A percentile compares a stretch with the other conserved stretches of the same genome.
These are phyloP conservation scores for Aspergillus chevalieri DNA, from an alignment of 2,329 filamentous ascomycete species.

Conservation along the genomic window DNA sequence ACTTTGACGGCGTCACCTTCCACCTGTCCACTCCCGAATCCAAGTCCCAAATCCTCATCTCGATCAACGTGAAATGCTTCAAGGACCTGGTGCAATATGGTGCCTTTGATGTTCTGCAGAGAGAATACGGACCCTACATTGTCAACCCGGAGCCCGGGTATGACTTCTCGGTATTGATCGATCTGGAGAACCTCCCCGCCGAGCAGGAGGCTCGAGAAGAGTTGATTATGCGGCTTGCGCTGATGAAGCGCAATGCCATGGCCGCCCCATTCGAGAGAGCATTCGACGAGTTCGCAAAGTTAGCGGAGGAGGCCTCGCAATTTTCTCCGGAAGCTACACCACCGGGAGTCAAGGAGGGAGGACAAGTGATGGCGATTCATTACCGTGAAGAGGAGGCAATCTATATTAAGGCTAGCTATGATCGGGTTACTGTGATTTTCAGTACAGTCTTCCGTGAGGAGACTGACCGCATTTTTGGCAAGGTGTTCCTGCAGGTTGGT, in stretches of 20 bases:
- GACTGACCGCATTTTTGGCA: conserved; percentile 94
- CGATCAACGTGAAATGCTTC: conserved; percentile 92
- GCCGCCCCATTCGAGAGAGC: conserved; percentile 96
- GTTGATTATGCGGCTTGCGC: conserved; percentile 75
- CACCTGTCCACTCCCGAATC: conserved; percentile 93
- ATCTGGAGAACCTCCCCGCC: conserved; percentile 78
- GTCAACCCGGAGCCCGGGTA: conserved; percentile 82
- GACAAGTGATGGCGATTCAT: conserved; percentile 90
- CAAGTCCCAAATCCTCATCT: conserved; percentile 91
- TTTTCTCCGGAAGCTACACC: conserved; percentile 93
- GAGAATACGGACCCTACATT: conserved; percentile 92
- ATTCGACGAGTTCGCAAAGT: conserved; percentile 81
- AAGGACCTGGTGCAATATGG: conserved; percentile 88
- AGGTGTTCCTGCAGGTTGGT: conserved; percentile 78
- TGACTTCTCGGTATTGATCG: conserved; percentile 89
- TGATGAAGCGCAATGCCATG: conserved; percentile 98
- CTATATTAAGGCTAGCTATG: conserved; percentile 95
- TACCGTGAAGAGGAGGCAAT: conserved; percentile 99
- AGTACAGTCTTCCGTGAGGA: conserved; percentile 97
- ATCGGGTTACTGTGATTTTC: conserved; percentile 98
- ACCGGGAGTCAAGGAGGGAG: conserved; percentile 81
- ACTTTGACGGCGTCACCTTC: conserved; percentile 98
- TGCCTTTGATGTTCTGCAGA: conserved; percentile 80
- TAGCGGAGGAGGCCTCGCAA: conserved; percentile 82
- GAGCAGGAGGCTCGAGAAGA: conserved; percentile 82